Evolutionary conservation across 78 protist species (phyloP), one percentile per base, ranked within the genome.

Genomic region (Cavenderia fasciculata): DNA sequence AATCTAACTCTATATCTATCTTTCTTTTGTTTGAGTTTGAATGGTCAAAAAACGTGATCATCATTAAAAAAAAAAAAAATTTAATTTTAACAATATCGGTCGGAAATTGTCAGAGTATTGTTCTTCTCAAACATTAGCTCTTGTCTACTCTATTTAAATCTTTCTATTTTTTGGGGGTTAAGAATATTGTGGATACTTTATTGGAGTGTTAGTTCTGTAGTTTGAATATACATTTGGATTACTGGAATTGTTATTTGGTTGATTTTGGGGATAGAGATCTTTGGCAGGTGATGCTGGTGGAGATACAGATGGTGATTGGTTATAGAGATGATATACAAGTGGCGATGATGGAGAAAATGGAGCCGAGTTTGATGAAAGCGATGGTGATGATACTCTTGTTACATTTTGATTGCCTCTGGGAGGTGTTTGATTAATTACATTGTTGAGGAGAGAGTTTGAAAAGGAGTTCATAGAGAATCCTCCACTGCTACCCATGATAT

Each of bases 401-500:
- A 52, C 59, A 52, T 52, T 61, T 18, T 61, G 69, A 11, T 49
- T 49, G 14, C 14, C 27, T 49, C 69, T 7, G 4, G 36, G 43
- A n/a, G 36, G 49, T 61, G 69, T 61, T 14, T 61, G 43, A 12
- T 27, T 61, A 18, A 34, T 40, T 21, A 61, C 43, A 18, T 61
- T 33, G 6, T 61, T 61, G 21, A 61, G 16, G 69, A 61, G 5
- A 11, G 69, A 3, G 16, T 34, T 61, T 18, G 5, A 18, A 11
- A 61, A 31, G 6, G 21, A 7, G 21, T 52, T 52, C 31, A 23
- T 21, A 52, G 31, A 12, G 98, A 97, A 78, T 93, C 99, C 2
- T 98, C 90, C 95, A 97, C 98, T 6, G 98, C 97, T 71, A 57
- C 71, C 54, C 95, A 97, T 96, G 98, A 97, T 94, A 47, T 73